Evolutionary conservation across 2,329 filamentous ascomycete genomes (phyloP).

Genomic region (Fusarium marasasianum): DNA sequence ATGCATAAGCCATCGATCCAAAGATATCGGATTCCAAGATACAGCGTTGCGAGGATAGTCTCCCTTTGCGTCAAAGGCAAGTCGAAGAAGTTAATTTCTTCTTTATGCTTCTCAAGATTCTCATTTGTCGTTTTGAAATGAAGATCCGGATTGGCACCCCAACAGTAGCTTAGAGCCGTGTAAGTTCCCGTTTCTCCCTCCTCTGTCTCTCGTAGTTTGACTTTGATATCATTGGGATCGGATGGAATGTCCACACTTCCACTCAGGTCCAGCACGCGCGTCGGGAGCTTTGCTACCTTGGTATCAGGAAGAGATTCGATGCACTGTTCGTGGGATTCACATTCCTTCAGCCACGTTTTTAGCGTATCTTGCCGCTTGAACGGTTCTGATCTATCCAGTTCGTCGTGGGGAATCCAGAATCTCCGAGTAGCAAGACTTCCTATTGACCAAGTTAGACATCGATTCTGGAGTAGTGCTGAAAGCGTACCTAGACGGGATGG

Average conservation of each 20-base stretch:
- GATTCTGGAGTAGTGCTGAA: fast-evolving
- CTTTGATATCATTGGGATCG: background rate
- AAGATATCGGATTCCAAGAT: background rate
- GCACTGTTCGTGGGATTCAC: background rate
- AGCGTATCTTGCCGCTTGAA: background rate
- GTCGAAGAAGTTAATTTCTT: background rate
- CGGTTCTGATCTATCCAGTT: background rate
- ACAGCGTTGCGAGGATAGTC: background rate
- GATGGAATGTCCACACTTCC: background rate
- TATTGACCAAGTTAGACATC: fast-evolving
- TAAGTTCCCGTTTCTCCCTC: background rate
- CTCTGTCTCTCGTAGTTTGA: background rate
- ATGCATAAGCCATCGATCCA: conserved; percentile 19
- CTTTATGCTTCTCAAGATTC: background rate
- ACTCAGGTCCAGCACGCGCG: background rate
- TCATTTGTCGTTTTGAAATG: background rate
- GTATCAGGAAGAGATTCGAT: background rate
- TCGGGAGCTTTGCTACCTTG: background rate
- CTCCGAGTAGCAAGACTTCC: background rate
- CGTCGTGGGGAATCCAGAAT: background rate
- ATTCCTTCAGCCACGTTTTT: background rate
- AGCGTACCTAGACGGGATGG: background rate
- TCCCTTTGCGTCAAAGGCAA: background rate
- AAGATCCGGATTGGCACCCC: background rate
- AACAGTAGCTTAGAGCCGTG: conserved; percentile 12